Evolutionary conservation across 192 early-diverging fungal species (phyloP).

Genomic region (Cetraspora pellucida): DNA sequence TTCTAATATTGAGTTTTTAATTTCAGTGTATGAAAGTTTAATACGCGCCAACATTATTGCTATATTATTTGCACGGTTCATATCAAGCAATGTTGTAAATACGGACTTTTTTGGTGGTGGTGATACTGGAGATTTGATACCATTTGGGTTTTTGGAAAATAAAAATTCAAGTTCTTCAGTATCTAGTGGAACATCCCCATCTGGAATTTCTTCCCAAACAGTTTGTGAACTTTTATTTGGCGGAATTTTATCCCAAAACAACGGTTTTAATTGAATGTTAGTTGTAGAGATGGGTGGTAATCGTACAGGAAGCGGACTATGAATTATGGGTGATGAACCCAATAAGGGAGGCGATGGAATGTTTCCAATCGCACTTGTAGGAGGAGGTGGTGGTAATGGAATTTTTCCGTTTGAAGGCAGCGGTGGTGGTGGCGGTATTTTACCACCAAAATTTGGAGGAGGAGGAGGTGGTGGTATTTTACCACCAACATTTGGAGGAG

Average conservation of each 20-base stretch:
- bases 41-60: conserved; percentile 61
- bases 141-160: conserved; percentile 47
- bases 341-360: conserved; percentile 26
- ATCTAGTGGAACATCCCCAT: conserved; percentile 41
- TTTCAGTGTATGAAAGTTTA: conserved; percentile 55
- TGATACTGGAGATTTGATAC: neutral
- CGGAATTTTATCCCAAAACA: conserved; percentile 62
- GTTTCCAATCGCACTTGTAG: neutral
- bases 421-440: conserved; percentile 3
- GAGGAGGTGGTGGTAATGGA: neutral
- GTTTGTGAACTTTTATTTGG: conserved; percentile 49
- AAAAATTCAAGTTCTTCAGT: conserved; percentile 51
- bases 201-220: conserved; percentile 57
- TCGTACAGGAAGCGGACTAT: conserved; percentile 32
- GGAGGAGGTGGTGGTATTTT: conserved; percentile 37
- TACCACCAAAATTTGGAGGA: conserved; percentile 21
- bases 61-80: conserved; percentile 63
- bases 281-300: conserved; percentile 32
- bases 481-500: neutral
- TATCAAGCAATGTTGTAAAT: conserved; percentile 50
- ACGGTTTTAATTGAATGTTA: conserved; percentile 44
- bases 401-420: conserved; percentile 2
- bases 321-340: conserved; percentile 1
- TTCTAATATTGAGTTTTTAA: conserved; percentile 55
- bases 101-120: conserved; percentile 38